Base-by-base conservation (phyloP, 2,329 filamentous ascomycete genomes). In the Raffaelea arxii region DNA sequence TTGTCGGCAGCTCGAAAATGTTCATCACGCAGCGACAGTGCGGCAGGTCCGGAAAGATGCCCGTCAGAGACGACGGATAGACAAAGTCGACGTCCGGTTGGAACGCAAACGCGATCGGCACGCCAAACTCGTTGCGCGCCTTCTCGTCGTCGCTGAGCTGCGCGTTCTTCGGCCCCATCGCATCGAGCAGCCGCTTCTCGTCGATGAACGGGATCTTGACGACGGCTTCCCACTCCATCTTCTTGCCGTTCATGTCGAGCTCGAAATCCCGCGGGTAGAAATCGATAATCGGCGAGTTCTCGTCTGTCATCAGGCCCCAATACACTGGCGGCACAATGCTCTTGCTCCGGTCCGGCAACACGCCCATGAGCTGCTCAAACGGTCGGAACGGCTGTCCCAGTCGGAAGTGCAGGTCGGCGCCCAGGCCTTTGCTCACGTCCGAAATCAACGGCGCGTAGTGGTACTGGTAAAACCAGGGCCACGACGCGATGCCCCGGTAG, bases 181-280 rank as follows among this genome's bases (percentile, higher is more conserved):
- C 92, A 32, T 72, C 68, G 46, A 98, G 72, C 3, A 98, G 71
- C 23, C 92, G 80, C 57, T 84, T 80, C 63, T 98, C 91, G 49
- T 98, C 88, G 53, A 98, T 98, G 65, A 98, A 98, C 0, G 92
- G 92, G 59, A 98, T 98, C 65, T 97, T 98, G 53, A 98, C 89
- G 32, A 98, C 91, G 24, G 92, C 92, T 62, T 98, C 92, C 92
- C 92, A 98, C 53, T 98, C 94, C 85, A 95, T 94, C 69, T 95
- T 98, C 71, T 98, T 98, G 49, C 92, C 94, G 57, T 98, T 97
- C 92, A 98, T 97, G 62, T 98, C 94, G 36, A 98, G 74, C 54
- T 94, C 88, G 58, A 98, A 98, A 57, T 98, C 92, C 56, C 91
- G 79, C 3, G 92, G 92, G 58, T 98, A 98, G 62, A 98, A 98